These are phyloP conservation scores for Fusarium praegraminearum DNA, from an alignment of 2,329 filamentous ascomycete species.

Conservation along the genomic window DNA sequence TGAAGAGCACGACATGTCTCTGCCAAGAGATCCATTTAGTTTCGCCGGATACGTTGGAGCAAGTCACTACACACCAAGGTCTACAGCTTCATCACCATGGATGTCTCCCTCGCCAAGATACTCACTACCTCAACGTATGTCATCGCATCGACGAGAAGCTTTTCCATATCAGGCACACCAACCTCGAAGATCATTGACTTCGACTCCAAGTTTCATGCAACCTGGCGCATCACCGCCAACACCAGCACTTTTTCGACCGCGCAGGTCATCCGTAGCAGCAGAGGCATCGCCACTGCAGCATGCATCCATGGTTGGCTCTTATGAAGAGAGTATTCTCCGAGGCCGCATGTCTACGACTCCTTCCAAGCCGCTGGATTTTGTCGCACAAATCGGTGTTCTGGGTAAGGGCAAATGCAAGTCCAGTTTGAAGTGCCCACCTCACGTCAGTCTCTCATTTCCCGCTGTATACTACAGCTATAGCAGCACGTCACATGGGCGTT, in stretches of 20 bases:
- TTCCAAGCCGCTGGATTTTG: conserved; percentile 90
- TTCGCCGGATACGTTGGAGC: conserved; percentile 57
- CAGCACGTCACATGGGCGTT: conserved; percentile 71
- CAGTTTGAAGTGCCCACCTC: conserved; percentile 85
- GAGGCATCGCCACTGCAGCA: conserved; percentile 85
- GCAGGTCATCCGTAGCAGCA: conserved; percentile 77
- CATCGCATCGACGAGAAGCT: conserved; percentile 67
- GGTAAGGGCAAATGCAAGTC: conserved; percentile 90
- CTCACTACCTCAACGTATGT: conserved; percentile 41
- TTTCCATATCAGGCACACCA: conserved; percentile 82
- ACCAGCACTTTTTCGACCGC: conserved; percentile 63
- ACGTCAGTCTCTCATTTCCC: conserved; percentile 90
- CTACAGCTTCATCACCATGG: conserved; percentile 64
- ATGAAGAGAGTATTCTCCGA: conserved; percentile 94
- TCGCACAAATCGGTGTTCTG: conserved; percentile 94
- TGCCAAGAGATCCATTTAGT: conserved; percentile 64
- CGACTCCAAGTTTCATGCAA: conserved; percentile 59
- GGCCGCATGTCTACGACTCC: conserved; percentile 97
- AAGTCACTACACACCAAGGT: conserved; percentile 79
- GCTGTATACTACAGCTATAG: conserved; percentile 97
- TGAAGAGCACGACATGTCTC: conserved; percentile 73
- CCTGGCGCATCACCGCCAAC: conserved; percentile 62
- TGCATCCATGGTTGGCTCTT: conserved; percentile 96
- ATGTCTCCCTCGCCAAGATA: conserved; percentile 55
- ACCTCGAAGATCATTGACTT: conserved; percentile 79